Base-by-base conservation (phyloP, 73 alveolate genomes). In the Blepharisma japonicum region DNA sequence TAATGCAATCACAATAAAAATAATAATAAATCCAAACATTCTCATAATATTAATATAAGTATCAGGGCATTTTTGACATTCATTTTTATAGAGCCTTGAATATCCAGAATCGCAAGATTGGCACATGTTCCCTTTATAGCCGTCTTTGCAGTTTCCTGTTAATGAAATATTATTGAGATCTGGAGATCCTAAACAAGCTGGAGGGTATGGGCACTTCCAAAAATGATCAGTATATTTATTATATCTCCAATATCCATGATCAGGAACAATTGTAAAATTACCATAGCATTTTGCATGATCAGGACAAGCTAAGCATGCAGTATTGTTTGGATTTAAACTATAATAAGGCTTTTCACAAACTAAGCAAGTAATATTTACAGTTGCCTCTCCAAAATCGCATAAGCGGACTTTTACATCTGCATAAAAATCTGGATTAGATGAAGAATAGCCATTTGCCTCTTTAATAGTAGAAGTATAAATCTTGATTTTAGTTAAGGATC, bases 71-170 rank as follows among this genome's bases (percentile, higher is more conserved):
- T 14, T 38, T 27, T 67, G 61, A 67, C 95, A 88, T 14, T 55
- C 80, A 71, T 84, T 82, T 11, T 67, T 81, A 20, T 86, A 87
- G 54, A 87, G 25, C 45, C 89, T 70, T 9, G 87, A 54, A 68
- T 89, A 89, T 11, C 95, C 95, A 50, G 90, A 87, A 71, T 80
- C 39, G 80, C 95, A 89, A 7, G 90, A 83, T 77, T 84, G 67
- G 66, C 95, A 89, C 21, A 89, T 68, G 6, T 87, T 85, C 9
- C 95, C 91, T 72, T 77, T 77, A 56, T 76, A 85, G 9, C 95
- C 95, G 0, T 80, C 82, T 5, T 68, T 61, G 53, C 95, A 88
- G 50, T 83, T 86, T 7, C 95, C 95, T 47, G 81, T 86, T 0
- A 85, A 87, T 54, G 77, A 79, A 42, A 45, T 45, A n/a, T 68